Conservation (phyloP, 1,139 yeast genomes). For the Taphrina deformans region DNA sequence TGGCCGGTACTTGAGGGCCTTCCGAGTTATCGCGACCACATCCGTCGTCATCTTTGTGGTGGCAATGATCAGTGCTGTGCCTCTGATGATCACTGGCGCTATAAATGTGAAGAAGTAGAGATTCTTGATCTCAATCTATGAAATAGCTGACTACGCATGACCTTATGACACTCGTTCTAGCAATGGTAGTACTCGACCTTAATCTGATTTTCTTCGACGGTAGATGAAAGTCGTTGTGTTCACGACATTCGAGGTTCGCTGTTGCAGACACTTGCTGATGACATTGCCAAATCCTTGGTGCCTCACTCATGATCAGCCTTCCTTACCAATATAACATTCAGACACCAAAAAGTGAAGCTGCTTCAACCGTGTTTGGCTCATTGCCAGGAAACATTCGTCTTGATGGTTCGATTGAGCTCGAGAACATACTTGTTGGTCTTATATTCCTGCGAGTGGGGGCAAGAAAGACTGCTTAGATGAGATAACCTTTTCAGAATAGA, state of each 20-base stretch:
- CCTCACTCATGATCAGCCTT: no score
- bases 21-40: slow-evolving; percentile 5
- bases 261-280: no score
- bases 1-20: slow-evolving; percentile 13
- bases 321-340: no score
- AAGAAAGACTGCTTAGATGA: background rate
- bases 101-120: background rate
- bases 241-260: no score
- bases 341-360: no score
- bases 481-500: background rate
- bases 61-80: background rate
- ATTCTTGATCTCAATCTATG: background rate
- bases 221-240: no score
- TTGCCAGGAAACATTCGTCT: slow-evolving; percentile 9
- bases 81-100: background rate
- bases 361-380: no score
- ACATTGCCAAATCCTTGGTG: no score
- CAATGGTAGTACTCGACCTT: no score
- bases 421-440: slow-evolving; percentile 2
- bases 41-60: slow-evolving; percentile 3
- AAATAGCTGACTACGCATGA: background rate
- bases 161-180: background rate
- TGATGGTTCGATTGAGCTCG: background rate
- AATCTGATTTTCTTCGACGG: no score
- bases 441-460: slow-evolving; percentile 2